Conservation (phyloP, 202 grass and related monocot species). For the Hordeum pubiflorum region DNA sequence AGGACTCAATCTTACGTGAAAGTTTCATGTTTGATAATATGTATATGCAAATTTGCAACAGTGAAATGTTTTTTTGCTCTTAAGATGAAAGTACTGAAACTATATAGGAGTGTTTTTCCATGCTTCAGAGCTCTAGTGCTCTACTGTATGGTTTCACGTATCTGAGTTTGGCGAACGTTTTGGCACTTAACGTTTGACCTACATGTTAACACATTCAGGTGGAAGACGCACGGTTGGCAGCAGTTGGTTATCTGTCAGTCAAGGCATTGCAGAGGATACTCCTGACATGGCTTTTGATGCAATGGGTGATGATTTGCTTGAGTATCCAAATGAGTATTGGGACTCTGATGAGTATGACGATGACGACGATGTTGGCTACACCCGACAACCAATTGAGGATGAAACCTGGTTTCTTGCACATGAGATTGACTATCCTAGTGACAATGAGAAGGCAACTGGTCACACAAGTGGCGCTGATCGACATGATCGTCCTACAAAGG, state of each 20-base stretch:
- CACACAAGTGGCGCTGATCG: conserved; percentile 48
- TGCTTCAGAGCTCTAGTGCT: neutral
- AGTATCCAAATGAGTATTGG: conserved; percentile 97
- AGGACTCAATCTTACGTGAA: neutral
- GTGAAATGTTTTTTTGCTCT: neutral
- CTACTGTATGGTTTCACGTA: neutral
- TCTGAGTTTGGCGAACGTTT: neutral
- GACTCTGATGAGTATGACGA: conserved; percentile 97
- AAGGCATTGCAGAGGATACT: conserved; percentile 93
- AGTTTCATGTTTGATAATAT: conserved; percentile 17
- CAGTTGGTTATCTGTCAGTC: conserved; percentile 91
- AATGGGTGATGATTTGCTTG: conserved; percentile 73
- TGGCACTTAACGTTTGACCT: neutral
- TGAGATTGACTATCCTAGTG: conserved; percentile 97
- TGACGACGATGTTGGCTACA: conserved; percentile 95
- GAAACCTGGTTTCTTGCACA: conserved; percentile 97
- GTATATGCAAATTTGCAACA: neutral
- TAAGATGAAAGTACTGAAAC: neutral
- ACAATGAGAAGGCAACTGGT: conserved; percentile 79
- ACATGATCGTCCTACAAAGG: conserved; percentile 53
- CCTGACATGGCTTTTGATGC: conserved; percentile 80
- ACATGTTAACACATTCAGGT: conserved; percentile 38
- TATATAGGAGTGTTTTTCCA: neutral
- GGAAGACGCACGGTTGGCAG: conserved; percentile 69
- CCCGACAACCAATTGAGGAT: conserved; percentile 93